Evolutionary conservation across 192 early-diverging fungal genomes (phyloP), one percentile per base, ranked within the genome.

Genomic region (Coemansia erecta): DNA sequence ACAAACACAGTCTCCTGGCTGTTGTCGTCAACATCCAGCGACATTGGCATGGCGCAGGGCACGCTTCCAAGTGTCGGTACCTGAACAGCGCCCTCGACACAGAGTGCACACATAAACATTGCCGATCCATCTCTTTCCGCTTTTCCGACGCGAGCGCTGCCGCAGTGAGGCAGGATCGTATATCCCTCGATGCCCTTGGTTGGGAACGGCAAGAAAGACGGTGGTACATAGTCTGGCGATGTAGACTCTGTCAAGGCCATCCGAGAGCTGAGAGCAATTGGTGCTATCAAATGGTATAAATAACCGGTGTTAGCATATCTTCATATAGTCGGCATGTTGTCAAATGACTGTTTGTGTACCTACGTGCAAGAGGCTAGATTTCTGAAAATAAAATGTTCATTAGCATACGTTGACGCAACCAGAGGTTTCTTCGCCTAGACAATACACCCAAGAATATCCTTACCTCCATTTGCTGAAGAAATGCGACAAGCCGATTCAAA

Each of bases 401-500:
- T 31, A 31, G 28, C 28, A 31, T 31, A n/a, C n/a, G n/a, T n/a
- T n/a, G n/a, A n/a, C n/a, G n/a, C n/a, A n/a, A n/a, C 45, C 19
- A 47, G 45, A 19, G 45, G 45, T n/a, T n/a, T n/a, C n/a, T n/a
- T n/a, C n/a, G n/a, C n/a, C n/a, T n/a, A n/a, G n/a, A n/a, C 28
- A 31, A 7, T 31, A 31, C 28, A 31, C 28, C 7, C 28, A 5
- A 31, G 4, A n/a, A 7, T 31, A 7, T 31, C 22, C 63, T 37
- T 26, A 61, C 72, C 68, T 77, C 74, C 74, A 77, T 77, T 55
- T 63, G 42, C 49, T 56, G 54, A 11, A 77, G 26, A 18, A 77
- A 19, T 2, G 56, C 46, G n/a, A 56, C 47, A 10, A 77, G 53
- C 21, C 74, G 39, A 14, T 53, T 46, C 2, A 77, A 42, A 56